Evolutionary conservation across 352 stramenopile genomes (phyloP), one percentile per base, ranked within the genome.

Genomic region (Pythium periplocum): DNA sequence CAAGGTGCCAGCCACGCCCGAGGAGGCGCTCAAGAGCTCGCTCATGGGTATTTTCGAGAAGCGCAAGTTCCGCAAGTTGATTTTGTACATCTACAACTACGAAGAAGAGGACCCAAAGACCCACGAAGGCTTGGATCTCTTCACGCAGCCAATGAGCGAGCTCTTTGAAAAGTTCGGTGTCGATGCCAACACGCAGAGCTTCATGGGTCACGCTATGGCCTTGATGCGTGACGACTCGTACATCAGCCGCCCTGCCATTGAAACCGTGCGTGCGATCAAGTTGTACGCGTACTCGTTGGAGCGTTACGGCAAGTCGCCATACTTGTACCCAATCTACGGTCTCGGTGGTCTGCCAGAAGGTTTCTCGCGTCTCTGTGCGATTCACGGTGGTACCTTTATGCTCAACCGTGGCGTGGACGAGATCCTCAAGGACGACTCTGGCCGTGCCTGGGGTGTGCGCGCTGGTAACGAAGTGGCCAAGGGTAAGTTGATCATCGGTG

Each of bases 41-140:
- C 82, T 99, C 45, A 98, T 99, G 92, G 95, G 95, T 44, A 96
- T 99, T 55, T 99, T 99, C 62, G 96, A 99, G 78, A 99, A 99
- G 78, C 91, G 96, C 67, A 96, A 97, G 63, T 99, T 99, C 72
- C 95, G 96, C 58, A 98, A 96, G 51, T 98, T 99, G 68, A 79
- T 99, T 54, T 92, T 98, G 67, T 99, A 94, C 77, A 86, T 99
- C 33, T 94, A 98, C 78, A 89, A 96, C 63, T 99, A 98, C 73
- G 85, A 98, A 47, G 79, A 94, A 53, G 83, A 95, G 34, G 90
- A 98, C 48, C 79, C 90, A 7, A 90, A 90, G 72, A 95, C 83
- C 37, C 79, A 87, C 64, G 85, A 95, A 66, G 95, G 92, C 35
- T 79, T 97, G 53, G 90, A 99, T 61, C 78, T 99, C 30, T 97